Conservation (phyloP, 306 rosid species). For the Citrullus colocynthis region DNA sequence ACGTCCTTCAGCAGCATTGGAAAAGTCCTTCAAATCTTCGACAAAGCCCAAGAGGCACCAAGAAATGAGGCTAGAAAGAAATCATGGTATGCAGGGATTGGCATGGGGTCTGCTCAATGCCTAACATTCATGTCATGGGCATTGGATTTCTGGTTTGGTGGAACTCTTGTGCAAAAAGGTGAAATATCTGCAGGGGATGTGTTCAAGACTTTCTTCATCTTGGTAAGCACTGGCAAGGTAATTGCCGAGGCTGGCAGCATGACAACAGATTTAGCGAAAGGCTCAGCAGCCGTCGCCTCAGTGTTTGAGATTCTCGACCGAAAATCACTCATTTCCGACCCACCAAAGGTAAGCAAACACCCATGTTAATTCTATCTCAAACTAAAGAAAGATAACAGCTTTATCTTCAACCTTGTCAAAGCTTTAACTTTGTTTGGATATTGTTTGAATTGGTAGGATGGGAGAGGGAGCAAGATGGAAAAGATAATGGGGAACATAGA, state of each 20-base stretch:
- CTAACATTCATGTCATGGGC: slow-evolving; percentile 94
- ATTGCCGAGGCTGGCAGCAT: slow-evolving; percentile 99
- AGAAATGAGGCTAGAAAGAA: slow-evolving; percentile 77
- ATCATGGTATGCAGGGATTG: slow-evolving; percentile 84
- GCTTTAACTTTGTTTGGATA: background rate
- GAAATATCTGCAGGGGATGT: slow-evolving; percentile 83
- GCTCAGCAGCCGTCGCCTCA: slow-evolving; percentile 67
- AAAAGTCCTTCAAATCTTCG: slow-evolving; percentile 52
- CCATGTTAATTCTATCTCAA: too few relatives aligned
- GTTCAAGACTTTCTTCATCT: slow-evolving; percentile 79
- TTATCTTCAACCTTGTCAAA: background rate
- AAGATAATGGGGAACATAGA: slow-evolving; percentile 54
- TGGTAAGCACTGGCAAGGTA: slow-evolving; percentile 89
- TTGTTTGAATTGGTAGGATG: slow-evolving; percentile 16
- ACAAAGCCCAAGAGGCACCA: slow-evolving; percentile 73
- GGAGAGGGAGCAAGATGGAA: slow-evolving; percentile 29
- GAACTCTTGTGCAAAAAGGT: slow-evolving; percentile 49
- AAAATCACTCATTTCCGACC: slow-evolving; percentile 45
- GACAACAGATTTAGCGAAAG: slow-evolving; percentile 90
- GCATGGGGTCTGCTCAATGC: slow-evolving; percentile 97
- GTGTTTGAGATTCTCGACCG: slow-evolving; percentile 86
- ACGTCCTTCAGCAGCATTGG: slow-evolving; percentile 57
- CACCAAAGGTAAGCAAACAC: slow-evolving; percentile 29
- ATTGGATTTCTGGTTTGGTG: slow-evolving; percentile 97
- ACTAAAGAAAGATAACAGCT: background rate